Conservation (phyloP, 306 rosid species). For the Acacia confusa region DNA sequence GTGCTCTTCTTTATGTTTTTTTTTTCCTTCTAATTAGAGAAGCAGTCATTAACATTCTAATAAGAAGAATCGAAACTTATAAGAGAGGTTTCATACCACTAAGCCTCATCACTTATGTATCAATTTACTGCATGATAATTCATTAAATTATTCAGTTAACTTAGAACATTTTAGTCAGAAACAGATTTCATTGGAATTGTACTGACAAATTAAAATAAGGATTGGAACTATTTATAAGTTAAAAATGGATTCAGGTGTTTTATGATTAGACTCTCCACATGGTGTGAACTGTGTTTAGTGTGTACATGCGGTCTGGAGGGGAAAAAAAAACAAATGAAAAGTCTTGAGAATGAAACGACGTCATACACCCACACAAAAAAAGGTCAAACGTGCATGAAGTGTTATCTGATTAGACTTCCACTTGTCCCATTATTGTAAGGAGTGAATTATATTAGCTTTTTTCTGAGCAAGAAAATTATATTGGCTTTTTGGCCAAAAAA, state of each 20-base stretch:
- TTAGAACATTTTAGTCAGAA: neutral
- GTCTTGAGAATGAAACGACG: slow-evolving; percentile 26
- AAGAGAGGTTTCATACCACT: too few relatives aligned
- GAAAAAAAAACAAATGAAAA: slow-evolving; percentile 12
- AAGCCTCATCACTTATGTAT: neutral
- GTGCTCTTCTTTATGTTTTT: too few relatives aligned
- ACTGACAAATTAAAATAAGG: neutral
- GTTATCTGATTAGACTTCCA: slow-evolving; percentile 31
- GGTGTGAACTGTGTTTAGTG: slow-evolving; percentile 5
- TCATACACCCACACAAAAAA: slow-evolving; percentile 6
- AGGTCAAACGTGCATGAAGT: slow-evolving; percentile 23
- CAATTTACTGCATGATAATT: neutral
- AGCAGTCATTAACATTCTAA: too few relatives aligned
- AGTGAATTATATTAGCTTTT: neutral
- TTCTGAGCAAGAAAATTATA: too few relatives aligned
- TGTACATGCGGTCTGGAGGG: slow-evolving; percentile 5
- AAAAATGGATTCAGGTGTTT: slow-evolving; percentile 24
- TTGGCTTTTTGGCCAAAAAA: neutral
- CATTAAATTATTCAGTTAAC: neutral
- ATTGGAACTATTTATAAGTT: neutral
- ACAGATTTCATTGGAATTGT: neutral
- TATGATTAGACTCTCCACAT: slow-evolving; percentile 35
- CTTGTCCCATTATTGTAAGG: neutral
- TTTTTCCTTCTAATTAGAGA: too few relatives aligned
- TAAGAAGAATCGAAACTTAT: too few relatives aligned